These are phyloP conservation scores for Pseudogymnoascus sp. DNA, from an alignment of 2,329 filamentous ascomycete species.

Conservation along the genomic window DNA sequence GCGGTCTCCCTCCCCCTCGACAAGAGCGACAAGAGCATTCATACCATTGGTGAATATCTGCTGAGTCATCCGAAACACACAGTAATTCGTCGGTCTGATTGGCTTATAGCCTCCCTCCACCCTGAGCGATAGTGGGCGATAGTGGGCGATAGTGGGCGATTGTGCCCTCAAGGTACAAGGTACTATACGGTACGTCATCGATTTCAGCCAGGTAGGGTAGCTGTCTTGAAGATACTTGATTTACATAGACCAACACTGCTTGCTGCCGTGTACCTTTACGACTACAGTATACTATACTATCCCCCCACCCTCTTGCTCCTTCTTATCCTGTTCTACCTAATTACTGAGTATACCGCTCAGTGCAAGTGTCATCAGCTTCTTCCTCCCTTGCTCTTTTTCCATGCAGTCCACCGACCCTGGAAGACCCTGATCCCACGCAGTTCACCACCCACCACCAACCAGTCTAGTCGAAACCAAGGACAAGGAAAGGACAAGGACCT, in stretches of 20 bases:
- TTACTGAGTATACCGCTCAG: neutral
- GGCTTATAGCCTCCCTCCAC: neutral
- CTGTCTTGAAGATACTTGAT: conserved; percentile 1
- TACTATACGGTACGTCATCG: neutral
- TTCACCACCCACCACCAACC: neutral
- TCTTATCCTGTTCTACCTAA: neutral
- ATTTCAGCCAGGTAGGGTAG: neutral
- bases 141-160: too few species aligned
- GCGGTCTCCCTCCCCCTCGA: too few species aligned
- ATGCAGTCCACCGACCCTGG: neutral
- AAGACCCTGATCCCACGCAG: neutral
- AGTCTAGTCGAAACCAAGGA: neutral
- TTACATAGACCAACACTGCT: neutral
- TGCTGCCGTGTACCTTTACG: neutral
- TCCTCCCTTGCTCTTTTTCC: neutral
- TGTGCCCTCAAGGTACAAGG: neutral
- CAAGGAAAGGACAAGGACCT: neutral
- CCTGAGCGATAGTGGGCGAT: too few species aligned
- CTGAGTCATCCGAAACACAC: neutral
- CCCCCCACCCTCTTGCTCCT: neutral
- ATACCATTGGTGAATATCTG: neutral
- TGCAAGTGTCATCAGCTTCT: neutral
- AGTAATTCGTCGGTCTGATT: neutral
- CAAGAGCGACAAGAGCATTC: neutral
- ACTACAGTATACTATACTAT: neutral